Base-by-base conservation (phyloP, 257 asterid genomes). In the Plantago ovata region DNA sequence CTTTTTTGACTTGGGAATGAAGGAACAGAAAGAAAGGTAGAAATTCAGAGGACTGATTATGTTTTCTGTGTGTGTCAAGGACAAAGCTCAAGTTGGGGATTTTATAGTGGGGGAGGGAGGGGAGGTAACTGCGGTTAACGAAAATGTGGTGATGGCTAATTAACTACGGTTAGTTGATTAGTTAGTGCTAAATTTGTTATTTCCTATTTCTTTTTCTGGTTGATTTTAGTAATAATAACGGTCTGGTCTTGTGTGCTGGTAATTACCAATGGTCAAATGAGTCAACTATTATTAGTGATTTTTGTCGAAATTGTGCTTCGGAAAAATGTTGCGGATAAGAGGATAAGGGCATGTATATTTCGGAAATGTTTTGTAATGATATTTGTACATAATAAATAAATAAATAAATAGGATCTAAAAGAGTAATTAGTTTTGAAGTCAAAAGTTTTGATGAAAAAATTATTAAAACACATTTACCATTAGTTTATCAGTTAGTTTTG, bases 151-250 rank as follows among this genome's bases (percentile, higher is more conserved):
- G 9, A 6, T 23, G 3, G 12, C n/a, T n/a, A n/a, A 13, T 46
- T n/a, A 60, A 60, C 65, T 40, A 46, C 46, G 65, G 65, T 58
- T 58, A 58, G n/a, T n/a, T n/a, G n/a, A n/a, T n/a, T n/a, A n/a
- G n/a, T n/a, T n/a, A n/a, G n/a, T n/a, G n/a, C 36, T 28, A 28
- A 28, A 28, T 28, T 28, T 28, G 36, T 28, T 8, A 1, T 28
- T n/a, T 28, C 36, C 36, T 28, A 28, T 28, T 28, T 28, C 36
- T 28, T 28, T 28, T 28, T 28, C 36, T 8, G 36, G 36, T 28
- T 28, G 36, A 28, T 3, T 28, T 28, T 28, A 3, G 6, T 28
- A 28, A 28, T 28, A 28, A 28, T 28, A 28, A 28, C 3, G 36
- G 36, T 28, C 36, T 3, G 4, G 9, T 33, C 33, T n/a, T 24